Evolutionary conservation across 1,284 basidiomycete genomes (phyloP), one percentile per base, ranked within the genome.

Genomic region (Apiotrichum porosum): DNA sequence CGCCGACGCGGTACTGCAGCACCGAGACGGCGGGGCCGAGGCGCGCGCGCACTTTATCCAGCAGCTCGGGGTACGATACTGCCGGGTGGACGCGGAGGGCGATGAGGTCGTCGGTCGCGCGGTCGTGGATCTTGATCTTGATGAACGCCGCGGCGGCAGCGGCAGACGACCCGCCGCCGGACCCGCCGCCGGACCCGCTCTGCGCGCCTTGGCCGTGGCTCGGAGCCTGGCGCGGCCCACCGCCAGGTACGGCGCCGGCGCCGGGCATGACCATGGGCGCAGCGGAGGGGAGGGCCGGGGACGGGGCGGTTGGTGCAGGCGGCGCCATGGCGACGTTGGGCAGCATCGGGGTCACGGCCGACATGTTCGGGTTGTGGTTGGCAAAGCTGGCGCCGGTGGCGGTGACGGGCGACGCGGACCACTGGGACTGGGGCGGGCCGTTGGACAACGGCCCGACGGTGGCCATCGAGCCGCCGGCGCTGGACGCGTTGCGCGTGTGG

Each of bases 111-210:
- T 97, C 89, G 22, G 90, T 85, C 51, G 85, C 79, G 26, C 86
- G 80, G 71, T 95, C 86, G 66, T 94, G 95, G 46, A 99, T 90
- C 76, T 99, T 99, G 76, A 99, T 95, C 77, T 97, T 97, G 61
- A 97, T 81, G 73, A 92, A 94, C 31, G 87, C 83, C 61, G 41
- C 32, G 31, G 32, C 23, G 24, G 38, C n/a, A n/a, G n/a, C n/a
- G n/a, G n/a, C n/a, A n/a, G n/a, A n/a, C n/a, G n/a, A n/a, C n/a
- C n/a, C n/a, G n/a, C n/a, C n/a, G n/a, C n/a, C n/a, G n/a, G n/a
- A n/a, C n/a, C n/a, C n/a, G 26, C 26, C 26, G 26, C 26, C 26
- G n/a, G n/a, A 86, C 42, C 22, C 28, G 24, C 32, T 21, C 38
- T 9, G 22, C 47, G 47, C 19, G 47, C 19, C 19, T 22, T 32